Evolutionary conservation across 768 basidiomycete genomes (phyloP).

Genomic region (Galerina sulciceps): DNA sequence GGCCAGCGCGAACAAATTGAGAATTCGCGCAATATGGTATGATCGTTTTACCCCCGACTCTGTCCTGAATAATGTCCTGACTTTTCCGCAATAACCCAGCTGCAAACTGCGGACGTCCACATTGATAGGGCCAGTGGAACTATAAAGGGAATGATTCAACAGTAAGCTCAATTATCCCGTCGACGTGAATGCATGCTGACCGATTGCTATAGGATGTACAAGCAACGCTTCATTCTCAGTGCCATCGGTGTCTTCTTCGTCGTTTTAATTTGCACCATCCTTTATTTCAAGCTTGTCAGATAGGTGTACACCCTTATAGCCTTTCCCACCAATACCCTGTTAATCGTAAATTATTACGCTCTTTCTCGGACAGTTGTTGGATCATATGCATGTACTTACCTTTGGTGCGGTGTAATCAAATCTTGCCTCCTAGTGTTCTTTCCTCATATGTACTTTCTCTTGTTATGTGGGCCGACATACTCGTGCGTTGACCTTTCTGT

Average conservation of each 20-base stretch:
- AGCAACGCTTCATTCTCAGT: constrained; percentile 80
- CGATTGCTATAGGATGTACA: constrained; percentile 63
- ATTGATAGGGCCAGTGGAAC: constrained; percentile 90
- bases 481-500: too few species aligned
- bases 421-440: too few species aligned
- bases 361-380: not conserved
- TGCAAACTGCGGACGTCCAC: constrained; percentile 78
- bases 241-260: constrained; percentile 81
- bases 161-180: constrained; percentile 50
- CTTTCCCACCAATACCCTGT: not conserved
- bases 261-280: constrained; percentile 70
- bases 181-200: too few species aligned
- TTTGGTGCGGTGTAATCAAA: not conserved
- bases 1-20: constrained; percentile 91
- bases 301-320: not conserved
- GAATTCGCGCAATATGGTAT: constrained; percentile 81
- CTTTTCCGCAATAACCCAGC: constrained; percentile 41
- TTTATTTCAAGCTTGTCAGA: constrained; percentile 60
- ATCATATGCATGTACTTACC: not conserved
- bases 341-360: constrained; percentile 1
- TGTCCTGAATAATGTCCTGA: not conserved
- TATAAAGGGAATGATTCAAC: constrained; percentile 88
- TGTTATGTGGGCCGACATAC: too few species aligned
- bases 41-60: constrained; percentile 22
- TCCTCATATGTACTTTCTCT: too few species aligned